Evolutionary conservation across 371 early-diverging fungal species (phyloP).

Genomic region (Saksenaea oblongispora): DNA sequence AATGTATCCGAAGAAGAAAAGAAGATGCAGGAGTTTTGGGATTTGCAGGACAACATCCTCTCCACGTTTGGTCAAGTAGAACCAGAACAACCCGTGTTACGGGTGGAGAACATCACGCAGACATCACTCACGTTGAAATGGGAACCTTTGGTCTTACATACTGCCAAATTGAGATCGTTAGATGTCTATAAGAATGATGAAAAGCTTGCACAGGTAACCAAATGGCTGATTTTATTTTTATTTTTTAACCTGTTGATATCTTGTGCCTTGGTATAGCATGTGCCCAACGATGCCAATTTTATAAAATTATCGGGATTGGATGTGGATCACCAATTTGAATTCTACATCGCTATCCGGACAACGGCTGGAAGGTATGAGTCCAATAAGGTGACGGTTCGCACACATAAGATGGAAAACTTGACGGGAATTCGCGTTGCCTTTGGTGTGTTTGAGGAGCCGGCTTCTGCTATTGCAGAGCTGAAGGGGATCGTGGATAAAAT

Average conservation of each 20-base stretch:
- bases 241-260: neutral
- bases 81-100: conserved; percentile 80
- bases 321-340: conserved; percentile 85
- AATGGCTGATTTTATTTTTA: neutral
- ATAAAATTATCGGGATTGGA: conserved; percentile 88
- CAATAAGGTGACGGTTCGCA: conserved; percentile 75
- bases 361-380: conserved; percentile 84
- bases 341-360: conserved; percentile 85
- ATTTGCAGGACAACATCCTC: conserved; percentile 83
- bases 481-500: conserved; percentile 80
- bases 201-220: conserved; percentile 51
- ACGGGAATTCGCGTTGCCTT: conserved; percentile 94
- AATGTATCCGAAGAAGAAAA: conserved; percentile 82
- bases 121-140: conserved; percentile 89
- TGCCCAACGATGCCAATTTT: conserved; percentile 61
- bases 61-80: conserved; percentile 74
- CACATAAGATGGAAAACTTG: conserved; percentile 91
- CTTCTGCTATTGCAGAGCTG: conserved; percentile 66
- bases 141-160: conserved; percentile 82
- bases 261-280: conserved; percentile 23
- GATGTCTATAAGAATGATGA: conserved; percentile 84
- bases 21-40: conserved; percentile 80
- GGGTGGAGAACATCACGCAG: conserved; percentile 82
- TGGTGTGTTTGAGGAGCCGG: conserved; percentile 78
- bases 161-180: conserved; percentile 78